A percentile compares a stretch with the other conserved stretches of the same genome.
Conservation (phyloP, 129 eudicot genomes). For the Heracleum sosnowskyi region DNA sequence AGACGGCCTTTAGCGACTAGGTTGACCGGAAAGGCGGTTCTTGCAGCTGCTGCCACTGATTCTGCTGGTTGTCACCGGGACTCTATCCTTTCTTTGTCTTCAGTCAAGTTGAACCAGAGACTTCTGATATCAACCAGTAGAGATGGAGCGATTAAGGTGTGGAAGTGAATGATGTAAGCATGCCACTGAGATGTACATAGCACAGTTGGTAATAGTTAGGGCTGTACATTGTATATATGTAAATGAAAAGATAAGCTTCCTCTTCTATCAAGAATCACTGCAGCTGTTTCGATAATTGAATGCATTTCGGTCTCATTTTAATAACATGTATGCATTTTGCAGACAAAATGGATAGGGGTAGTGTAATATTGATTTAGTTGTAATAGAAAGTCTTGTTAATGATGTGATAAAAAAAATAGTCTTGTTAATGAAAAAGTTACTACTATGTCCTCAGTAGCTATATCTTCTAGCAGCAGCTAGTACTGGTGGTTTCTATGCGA, state of each 20-base stretch:
- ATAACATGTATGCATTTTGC: neutral
- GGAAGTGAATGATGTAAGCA: slow-evolving; percentile 53
- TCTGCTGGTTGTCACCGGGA: slow-evolving; percentile 98
- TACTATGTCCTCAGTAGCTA: neutral
- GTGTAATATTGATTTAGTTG: neutral
- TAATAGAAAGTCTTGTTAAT: neutral
- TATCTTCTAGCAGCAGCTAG: neutral
- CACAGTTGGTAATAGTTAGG: slow-evolving; percentile 14
- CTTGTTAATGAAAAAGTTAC: neutral
- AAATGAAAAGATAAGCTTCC: slow-evolving; percentile 8
- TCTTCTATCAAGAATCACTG: neutral
- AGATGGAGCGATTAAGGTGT: slow-evolving; percentile 95
- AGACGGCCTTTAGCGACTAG: slow-evolving; percentile 72
- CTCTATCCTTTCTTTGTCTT: slow-evolving; percentile 76
- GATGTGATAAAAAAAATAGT: too few species aligned
- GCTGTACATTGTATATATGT: slow-evolving; percentile 16
- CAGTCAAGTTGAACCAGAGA: slow-evolving; percentile 90
- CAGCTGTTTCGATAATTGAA: neutral
- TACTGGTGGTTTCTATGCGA: neutral
- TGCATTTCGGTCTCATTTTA: neutral
- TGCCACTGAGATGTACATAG: slow-evolving; percentile 34
- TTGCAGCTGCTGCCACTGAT: slow-evolving; percentile 87
- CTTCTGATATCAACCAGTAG: slow-evolving; percentile 86
- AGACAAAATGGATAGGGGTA: neutral
- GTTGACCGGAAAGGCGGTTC: slow-evolving; percentile 66